Conservation (phyloP, 345 rosid genomes). For the Arabis hirsuta region DNA sequence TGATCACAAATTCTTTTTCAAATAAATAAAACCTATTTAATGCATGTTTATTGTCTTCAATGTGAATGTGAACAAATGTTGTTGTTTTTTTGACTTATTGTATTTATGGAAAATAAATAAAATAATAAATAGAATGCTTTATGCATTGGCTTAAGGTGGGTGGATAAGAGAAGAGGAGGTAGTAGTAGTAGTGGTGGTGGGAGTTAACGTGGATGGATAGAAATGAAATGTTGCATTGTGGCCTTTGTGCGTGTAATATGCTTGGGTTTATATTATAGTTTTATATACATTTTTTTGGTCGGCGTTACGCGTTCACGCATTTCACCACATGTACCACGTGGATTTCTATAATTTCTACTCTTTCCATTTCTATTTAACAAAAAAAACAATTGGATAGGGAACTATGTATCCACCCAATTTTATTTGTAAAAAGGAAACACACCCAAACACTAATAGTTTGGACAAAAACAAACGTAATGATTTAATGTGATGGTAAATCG, state of each 20-base stretch:
- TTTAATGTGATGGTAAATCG: neutral
- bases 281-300: too few species aligned
- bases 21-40: conserved; percentile 20
- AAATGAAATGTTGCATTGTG: conserved; percentile 28
- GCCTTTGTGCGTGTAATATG: conserved; percentile 14
- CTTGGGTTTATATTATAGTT: too few species aligned
- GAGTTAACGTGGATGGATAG: conserved; percentile 45
- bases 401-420: neutral
- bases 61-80: conserved; percentile 19
- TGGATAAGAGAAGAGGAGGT: conserved; percentile 39
- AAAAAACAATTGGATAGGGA: neutral
- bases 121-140: neutral
- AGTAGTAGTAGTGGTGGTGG: conserved; percentile 33
- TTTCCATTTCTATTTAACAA: neutral
- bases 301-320: conserved; percentile 39
- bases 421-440: neutral
- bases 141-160: conserved; percentile 33
- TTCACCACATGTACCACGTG: conserved; percentile 41
- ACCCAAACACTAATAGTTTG: neutral
- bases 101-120: neutral
- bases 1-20: conserved; percentile 16
- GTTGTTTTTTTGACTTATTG: neutral
- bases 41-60: neutral
- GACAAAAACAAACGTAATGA: neutral
- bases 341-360: conserved; percentile 11